phyloP scores from a whole-genome alignment of 1,139 yeast genomes.

The Casaregolazyma lundiana region DNA sequence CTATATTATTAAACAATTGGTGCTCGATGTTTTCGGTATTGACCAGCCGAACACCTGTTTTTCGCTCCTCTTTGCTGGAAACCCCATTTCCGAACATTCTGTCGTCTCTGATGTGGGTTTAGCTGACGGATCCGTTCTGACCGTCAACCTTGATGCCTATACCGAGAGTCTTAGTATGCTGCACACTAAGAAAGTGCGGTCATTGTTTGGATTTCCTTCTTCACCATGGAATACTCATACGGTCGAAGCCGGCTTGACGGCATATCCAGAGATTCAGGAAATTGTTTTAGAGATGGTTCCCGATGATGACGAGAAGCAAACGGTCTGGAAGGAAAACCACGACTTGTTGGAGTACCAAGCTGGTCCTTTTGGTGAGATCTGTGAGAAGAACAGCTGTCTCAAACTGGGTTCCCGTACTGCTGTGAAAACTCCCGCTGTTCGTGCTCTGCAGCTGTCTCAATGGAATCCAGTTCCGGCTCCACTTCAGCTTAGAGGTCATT shows the following conservation, averaged over 20 bases:
- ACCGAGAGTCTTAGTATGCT: slow-evolving; percentile 43
- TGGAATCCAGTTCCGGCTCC: slow-evolving; percentile 86
- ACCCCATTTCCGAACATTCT: slow-evolving; percentile 32
- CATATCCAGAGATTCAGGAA: slow-evolving; percentile 27
- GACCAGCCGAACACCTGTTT: slow-evolving; percentile 58
- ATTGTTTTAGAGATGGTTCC: slow-evolving; percentile 22
- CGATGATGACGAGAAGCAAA: slow-evolving; percentile 17
- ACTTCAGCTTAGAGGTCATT: slow-evolving; percentile 64
- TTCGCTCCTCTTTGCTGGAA: slow-evolving; percentile 41
- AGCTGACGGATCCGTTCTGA: slow-evolving; percentile 26
- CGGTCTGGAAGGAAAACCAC: slow-evolving; percentile 16
- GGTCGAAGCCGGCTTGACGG: slow-evolving; percentile 40
- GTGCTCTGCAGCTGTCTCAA: slow-evolving; percentile 60
- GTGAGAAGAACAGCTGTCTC: slow-evolving; percentile 3
- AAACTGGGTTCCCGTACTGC: slow-evolving; percentile 8
- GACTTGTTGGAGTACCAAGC: slow-evolving; percentile 14
- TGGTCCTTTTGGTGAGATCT: slow-evolving; percentile 19
- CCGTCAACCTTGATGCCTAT: slow-evolving; percentile 42
- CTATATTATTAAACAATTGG: slow-evolving; percentile 55
- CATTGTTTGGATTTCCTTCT: slow-evolving; percentile 41
- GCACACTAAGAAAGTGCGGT: slow-evolving; percentile 47
- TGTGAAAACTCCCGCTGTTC: slow-evolving; percentile 36
- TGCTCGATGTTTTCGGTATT: slow-evolving; percentile 51
- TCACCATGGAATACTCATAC: slow-evolving; percentile 26
- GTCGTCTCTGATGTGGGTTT: slow-evolving; percentile 28